A percentile compares a stretch with the other conserved stretches of the same genome.
Evolutionary conservation across 2,329 filamentous ascomycete species (phyloP).

Genomic region (Xylariaceae sp.): DNA sequence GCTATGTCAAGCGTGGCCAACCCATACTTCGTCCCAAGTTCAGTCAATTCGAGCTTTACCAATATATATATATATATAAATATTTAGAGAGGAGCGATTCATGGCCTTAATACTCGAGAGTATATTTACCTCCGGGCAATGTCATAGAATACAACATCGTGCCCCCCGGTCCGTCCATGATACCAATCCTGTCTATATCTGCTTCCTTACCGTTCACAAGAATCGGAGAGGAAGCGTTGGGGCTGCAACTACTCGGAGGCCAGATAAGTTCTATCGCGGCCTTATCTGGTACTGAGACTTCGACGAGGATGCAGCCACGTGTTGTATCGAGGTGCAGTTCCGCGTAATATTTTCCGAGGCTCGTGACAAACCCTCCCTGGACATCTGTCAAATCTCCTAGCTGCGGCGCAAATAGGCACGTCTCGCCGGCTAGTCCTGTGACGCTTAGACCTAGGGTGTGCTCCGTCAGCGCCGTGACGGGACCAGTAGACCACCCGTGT

Average conservation of each 20-base stretch:
- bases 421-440: slow-evolving; percentile 44
- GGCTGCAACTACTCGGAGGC: neutral
- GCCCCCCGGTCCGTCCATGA: slow-evolving; percentile 1
- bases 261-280: neutral
- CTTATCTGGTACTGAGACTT: slow-evolving; percentile 2
- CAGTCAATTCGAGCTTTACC: no score
- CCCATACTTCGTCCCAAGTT: neutral
- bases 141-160: neutral
- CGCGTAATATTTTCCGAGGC: slow-evolving; percentile 43
- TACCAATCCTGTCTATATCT: neutral
- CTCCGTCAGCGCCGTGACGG: slow-evolving; percentile 53
- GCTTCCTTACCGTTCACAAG: slow-evolving; percentile 1
- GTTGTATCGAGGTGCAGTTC: neutral
- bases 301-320: neutral
- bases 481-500: slow-evolving; percentile 58
- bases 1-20: no score
- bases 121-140: slow-evolving; percentile 6
- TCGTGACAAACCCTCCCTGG: slow-evolving; percentile 50
- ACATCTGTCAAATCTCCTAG: slow-evolving; percentile 48
- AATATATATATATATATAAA: neutral
- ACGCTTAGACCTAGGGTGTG: slow-evolving; percentile 52
- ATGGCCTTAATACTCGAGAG: slow-evolving; percentile 3
- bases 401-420: slow-evolving; percentile 49
- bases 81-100: neutral
- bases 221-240: neutral